phyloP scores from a whole-genome alignment of 441 rosid genomes.

The Gossypium davidsonii region DNA sequence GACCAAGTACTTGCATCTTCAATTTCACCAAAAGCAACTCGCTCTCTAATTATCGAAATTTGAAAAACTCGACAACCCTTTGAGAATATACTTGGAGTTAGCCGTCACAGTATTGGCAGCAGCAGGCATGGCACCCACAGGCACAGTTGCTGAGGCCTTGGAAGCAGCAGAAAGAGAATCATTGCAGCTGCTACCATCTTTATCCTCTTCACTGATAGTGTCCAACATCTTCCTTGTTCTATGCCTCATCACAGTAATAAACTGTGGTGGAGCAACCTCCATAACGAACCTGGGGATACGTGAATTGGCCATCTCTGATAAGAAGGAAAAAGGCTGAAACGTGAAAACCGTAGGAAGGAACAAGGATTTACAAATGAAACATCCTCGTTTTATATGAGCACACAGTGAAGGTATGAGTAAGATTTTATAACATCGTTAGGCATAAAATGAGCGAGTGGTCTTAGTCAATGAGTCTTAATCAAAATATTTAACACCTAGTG shows the following conservation, averaged over 20 bases:
- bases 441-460: constrained; percentile 29
- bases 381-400: constrained; percentile 23
- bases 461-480: constrained; percentile 22
- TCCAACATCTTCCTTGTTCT: constrained; percentile 72
- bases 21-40: not conserved
- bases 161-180: constrained; percentile 29
- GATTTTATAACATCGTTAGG: constrained; percentile 36
- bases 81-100: constrained; percentile 32
- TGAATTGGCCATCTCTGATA: constrained; percentile 49
- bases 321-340: not conserved
- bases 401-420: constrained; percentile 11
- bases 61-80: constrained; percentile 35
- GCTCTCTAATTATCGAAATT: constrained; percentile 30
- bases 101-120: constrained; percentile 2
- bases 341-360: not conserved
- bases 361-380: not conserved
- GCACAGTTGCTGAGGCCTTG: constrained; percentile 12
- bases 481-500: constrained; percentile 30
- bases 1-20: not conserved
- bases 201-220: constrained; percentile 80
- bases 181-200: constrained; percentile 26
- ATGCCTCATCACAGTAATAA: constrained; percentile 63
- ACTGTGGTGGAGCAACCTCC: constrained; percentile 90
- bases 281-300: constrained; percentile 62
- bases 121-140: constrained; percentile 2